These are phyloP conservation scores for Hymenoscyphus fructigenus DNA, from an alignment of 2,329 filamentous ascomycete species.

Conservation along the genomic window DNA sequence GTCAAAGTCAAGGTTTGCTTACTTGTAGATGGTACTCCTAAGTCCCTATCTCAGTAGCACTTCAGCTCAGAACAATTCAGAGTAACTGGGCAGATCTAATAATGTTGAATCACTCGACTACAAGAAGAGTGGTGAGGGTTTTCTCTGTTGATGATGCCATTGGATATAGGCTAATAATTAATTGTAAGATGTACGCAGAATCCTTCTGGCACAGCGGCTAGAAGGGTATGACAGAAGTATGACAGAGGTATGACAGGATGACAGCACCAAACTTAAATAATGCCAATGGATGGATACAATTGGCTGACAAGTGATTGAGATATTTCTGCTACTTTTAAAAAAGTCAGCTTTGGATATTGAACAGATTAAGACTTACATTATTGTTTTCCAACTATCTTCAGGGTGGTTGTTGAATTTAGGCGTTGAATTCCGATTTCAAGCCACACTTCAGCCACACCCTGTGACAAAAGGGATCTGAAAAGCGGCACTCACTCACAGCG, in stretches of 20 bases:
- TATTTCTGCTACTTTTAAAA: not conserved
- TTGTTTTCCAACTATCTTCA: no score
- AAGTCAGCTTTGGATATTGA: not conserved
- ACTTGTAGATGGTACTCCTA: not conserved
- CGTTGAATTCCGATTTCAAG: not conserved
- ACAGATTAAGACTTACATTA: no score
- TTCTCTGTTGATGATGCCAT: not conserved
- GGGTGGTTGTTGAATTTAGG: no score
- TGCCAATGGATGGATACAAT: not conserved
- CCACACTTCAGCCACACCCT: not conserved
- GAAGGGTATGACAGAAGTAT: not conserved
- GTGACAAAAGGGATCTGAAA: not conserved
- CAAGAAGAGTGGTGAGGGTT: not conserved
- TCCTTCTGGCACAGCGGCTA: slow-evolving; percentile 4
- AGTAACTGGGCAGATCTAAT: not conserved
- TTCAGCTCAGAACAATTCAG: not conserved
- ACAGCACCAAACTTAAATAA: not conserved
- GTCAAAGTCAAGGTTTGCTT: not conserved
- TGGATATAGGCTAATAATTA: not conserved
- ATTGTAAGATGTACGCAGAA: not conserved
- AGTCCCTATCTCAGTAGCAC: not conserved
- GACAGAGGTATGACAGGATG: not conserved
- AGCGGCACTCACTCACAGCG: not conserved
- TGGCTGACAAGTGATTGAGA: not conserved
- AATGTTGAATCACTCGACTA: not conserved